Evolutionary conservation across 345 rosid genomes (phyloP).

Genomic region (Laguncularia racemosa): DNA sequence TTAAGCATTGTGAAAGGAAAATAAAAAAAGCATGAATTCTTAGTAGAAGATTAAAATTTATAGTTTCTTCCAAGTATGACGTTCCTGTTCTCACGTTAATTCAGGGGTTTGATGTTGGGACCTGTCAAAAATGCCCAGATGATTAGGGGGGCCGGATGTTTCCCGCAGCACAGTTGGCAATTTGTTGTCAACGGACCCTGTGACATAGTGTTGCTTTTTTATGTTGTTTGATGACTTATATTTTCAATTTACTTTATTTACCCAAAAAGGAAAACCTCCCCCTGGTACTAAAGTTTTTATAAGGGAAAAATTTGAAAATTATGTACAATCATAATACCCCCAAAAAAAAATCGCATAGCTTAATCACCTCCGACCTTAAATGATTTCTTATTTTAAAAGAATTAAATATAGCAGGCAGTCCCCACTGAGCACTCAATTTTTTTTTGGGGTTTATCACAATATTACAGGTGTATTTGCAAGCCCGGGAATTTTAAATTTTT

Average conservation of each 20-base stretch:
- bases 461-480: no score
- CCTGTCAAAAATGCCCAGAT: constrained; percentile 72
- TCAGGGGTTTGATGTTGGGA: constrained; percentile 95
- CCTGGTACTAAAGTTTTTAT: background rate
- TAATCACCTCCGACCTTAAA: background rate
- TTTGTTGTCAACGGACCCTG: constrained; percentile 83
- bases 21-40: no score
- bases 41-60: background rate
- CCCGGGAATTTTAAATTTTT: no score
- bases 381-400: background rate
- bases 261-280: background rate
- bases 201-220: constrained; percentile 50
- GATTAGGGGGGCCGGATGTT: constrained; percentile 86
- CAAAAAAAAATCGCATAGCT: no score
- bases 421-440: no score
- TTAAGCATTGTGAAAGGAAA: no score
- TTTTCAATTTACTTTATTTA: background rate
- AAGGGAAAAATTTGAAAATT: no score
- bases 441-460: no score
- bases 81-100: constrained; percentile 1
- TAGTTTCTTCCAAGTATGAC: background rate
- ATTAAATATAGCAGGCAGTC: background rate
- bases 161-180: constrained; percentile 93
- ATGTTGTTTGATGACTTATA: background rate
- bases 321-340: no score